Conservation (phyloP, 768 basidiomycete genomes). For the Tephrocybe sp. region DNA sequence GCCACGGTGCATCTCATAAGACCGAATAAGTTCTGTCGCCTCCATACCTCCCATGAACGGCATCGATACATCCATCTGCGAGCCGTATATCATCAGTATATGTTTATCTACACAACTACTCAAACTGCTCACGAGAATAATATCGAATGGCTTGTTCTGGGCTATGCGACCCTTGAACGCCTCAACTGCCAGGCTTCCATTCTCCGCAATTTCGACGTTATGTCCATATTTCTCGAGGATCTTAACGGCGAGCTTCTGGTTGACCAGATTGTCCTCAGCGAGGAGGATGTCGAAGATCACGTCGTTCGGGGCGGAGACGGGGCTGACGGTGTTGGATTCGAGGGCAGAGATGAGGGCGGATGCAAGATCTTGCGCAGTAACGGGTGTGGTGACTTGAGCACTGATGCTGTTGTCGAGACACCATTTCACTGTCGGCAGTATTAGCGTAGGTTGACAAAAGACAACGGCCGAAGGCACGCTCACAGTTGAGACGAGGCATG, state of each 20-base stretch:
- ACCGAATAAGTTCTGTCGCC: conserved; percentile 89
- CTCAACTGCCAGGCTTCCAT: conserved; percentile 91
- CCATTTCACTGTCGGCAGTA: conserved; percentile 75
- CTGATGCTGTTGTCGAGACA: conserved; percentile 96
- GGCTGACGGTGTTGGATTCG: conserved; percentile 91
- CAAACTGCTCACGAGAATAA: conserved; percentile 82
- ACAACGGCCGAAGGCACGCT: conserved; percentile 25
- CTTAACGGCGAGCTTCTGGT: conserved; percentile 95
- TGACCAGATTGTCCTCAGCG: conserved; percentile 95
- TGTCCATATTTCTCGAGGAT: conserved; percentile 97
- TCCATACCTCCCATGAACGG: conserved; percentile 99
- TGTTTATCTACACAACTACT: not conserved
- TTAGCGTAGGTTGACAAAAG: not conserved
- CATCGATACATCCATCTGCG: conserved; percentile 98
- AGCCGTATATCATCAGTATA: conserved; percentile 4
- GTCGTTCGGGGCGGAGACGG: conserved; percentile 83
- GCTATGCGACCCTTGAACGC: conserved; percentile 80
- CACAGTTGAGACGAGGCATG: conserved; percentile 74
- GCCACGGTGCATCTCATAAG: conserved; percentile 67
- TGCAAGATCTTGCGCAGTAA: conserved; percentile 83
- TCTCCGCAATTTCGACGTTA: conserved; percentile 95
- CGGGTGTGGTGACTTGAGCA: conserved; percentile 91
- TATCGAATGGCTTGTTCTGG: conserved; percentile 78
- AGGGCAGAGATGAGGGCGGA: conserved; percentile 92
- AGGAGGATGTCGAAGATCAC: conserved; percentile 89